Percentiles rank a stretch among this genome's conserved stretches.
Conservation (phyloP, 176 grass and related monocot genomes). For the Hordeum marinum region DNA sequence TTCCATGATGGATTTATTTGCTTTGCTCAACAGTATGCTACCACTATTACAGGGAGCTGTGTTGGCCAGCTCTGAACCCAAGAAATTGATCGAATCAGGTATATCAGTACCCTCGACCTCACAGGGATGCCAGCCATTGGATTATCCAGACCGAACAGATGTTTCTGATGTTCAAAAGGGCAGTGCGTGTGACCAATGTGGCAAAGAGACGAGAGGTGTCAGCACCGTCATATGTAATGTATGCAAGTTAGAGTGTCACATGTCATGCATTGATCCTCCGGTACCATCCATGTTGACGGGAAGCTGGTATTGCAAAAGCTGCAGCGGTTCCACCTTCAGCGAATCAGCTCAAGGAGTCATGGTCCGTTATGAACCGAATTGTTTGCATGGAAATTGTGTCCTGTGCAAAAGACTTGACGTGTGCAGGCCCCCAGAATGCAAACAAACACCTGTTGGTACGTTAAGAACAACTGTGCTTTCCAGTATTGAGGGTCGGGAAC, state of each 20-base stretch:
- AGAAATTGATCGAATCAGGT: constrained; percentile 33
- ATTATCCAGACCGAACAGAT: constrained; percentile 40
- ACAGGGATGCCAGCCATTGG: constrained; percentile 21
- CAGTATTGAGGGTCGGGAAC: constrained; percentile 17
- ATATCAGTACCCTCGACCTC: constrained; percentile 13
- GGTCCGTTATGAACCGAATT: neutral
- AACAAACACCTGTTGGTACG: constrained; percentile 22
- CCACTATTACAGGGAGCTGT: constrained; percentile 36
- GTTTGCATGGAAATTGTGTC: constrained; percentile 45
- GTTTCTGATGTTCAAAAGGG: constrained; percentile 23
- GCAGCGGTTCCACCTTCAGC: neutral
- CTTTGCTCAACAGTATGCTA: constrained; percentile 7
- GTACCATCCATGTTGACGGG: constrained; percentile 36
- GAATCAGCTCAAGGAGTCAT: constrained; percentile 12
- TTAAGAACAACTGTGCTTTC: constrained; percentile 27
- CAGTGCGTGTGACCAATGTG: constrained; percentile 49
- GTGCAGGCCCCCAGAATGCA: constrained; percentile 8
- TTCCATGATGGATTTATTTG: neutral
- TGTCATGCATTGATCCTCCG: constrained; percentile 52
- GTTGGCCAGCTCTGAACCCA: constrained; percentile 17
- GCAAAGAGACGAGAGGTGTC: constrained; percentile 35
- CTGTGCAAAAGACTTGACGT: constrained; percentile 43
- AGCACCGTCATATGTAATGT: constrained; percentile 51
- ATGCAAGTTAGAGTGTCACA: constrained; percentile 54
- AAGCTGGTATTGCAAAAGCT: constrained; percentile 65